Base-by-base conservation (phyloP, 257 asterid genomes). In the Fraxinus excelsior region DNA sequence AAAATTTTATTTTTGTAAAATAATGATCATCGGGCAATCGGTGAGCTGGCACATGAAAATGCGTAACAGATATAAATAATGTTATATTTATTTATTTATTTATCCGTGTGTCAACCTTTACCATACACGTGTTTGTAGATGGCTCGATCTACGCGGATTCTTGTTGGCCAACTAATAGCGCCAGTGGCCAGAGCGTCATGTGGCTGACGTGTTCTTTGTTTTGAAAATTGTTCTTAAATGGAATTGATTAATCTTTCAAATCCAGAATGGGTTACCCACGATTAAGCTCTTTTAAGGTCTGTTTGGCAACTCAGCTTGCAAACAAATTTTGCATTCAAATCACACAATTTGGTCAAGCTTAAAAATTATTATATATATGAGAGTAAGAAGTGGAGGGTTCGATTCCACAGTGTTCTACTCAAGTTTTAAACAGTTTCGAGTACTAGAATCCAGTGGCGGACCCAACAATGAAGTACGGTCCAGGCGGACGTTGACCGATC, bases 131-230 rank as follows among this genome's bases (percentile, higher is more conserved):
- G 98, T 78, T 60, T 0, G 6, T 0, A 2, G n/a, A 34, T 28
- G 32, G 76, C 73, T 87, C 78, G 72, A 77, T 75, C 84, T 77
- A 84, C 89, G 87, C 86, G 88, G 80, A 86, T 82, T 84, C 87
- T 42, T 42, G 51, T 42, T 42, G 51, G 51, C 51, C 51, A 42
- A 42, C 51, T 42, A 42, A 11, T 42, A 42, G 16, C 49, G 3
- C 51, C 18, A 12, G 49, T 42, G 16, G 3, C 49, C 18, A 12
- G 51, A 2, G 18, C 51, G 74, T 83, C 94, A 87, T 86, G 94
- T 91, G 97, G 83, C 85, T 86, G 92, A 90, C 96, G 96, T 91
- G 95, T 79, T 70, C 78, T 44, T 66, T 75, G 75, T 70, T 81
- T 80, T 37, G 8, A 78, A 71, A 79, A 8, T 58, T 32, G 4